Percentiles rank a stretch among this genome's conserved stretches.
Conservation (phyloP, 352 stramenopile species). For the Phytopythium montanum region DNA sequence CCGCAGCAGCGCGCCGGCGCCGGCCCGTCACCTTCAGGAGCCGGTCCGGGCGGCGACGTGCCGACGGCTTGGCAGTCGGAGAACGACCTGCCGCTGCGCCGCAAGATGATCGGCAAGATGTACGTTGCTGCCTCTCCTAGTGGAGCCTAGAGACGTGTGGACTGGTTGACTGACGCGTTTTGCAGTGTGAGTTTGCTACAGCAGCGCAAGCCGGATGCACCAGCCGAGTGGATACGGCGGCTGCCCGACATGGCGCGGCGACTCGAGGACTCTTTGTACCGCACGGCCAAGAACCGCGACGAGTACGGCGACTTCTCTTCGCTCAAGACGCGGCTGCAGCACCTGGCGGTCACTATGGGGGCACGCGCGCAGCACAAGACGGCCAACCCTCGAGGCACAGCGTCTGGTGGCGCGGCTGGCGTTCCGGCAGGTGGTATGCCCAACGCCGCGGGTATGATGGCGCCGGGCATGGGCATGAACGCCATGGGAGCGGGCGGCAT, state of each 20-base stretch:
- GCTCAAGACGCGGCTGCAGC: conserved; percentile 95
- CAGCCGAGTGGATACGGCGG: conserved; percentile 96
- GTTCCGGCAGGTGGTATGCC: conserved; percentile 14
- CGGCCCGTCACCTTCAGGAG: conserved; percentile 28
- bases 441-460: conserved; percentile 36
- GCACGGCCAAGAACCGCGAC: conserved; percentile 88
- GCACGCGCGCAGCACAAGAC: conserved; percentile 79
- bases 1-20: conserved; percentile 31
- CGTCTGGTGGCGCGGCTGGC: conserved; percentile 23
- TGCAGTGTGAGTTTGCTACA: conserved; percentile 93
- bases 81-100: conserved; percentile 78
- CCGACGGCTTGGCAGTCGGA: conserved; percentile 85
- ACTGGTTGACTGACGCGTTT: neutral
- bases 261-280: conserved; percentile 97
- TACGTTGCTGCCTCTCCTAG: conserved; percentile 22
- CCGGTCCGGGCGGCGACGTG: conserved; percentile 15
- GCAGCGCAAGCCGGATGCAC: conserved; percentile 95
- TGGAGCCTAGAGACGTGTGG: too few species aligned
- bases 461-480: conserved; percentile 48
- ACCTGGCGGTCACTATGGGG: conserved; percentile 92
- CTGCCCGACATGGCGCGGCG: conserved; percentile 97
- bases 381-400: conserved; percentile 38
- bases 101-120: conserved; percentile 93
- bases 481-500: conserved; percentile 15
- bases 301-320: conserved; percentile 96